Evolutionary conservation across 345 rosid genomes (phyloP).

Genomic region (Hypericum androsaemum): DNA sequence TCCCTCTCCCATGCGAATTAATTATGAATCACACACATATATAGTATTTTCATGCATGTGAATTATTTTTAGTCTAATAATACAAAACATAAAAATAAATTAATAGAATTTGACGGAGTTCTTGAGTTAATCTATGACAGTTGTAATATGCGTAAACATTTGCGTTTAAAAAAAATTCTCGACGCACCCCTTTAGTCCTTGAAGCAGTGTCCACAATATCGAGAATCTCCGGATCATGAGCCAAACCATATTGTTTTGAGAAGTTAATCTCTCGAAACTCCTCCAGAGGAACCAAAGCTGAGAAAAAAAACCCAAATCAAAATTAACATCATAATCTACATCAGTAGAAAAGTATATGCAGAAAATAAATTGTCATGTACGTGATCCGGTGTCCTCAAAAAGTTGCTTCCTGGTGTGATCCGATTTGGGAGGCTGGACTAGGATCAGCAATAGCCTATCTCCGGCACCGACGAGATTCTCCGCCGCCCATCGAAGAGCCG

Average conservation of each 20-base stretch:
- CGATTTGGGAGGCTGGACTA: constrained; percentile 38
- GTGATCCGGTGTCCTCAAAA: constrained; percentile 42
- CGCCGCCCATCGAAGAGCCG: constrained; percentile 38
- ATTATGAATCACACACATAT: no score
- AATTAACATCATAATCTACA: not conserved
- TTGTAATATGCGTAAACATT: no score
- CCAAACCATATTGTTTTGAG: constrained; percentile 40
- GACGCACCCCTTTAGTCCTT: constrained; percentile 30
- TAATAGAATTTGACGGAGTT: no score
- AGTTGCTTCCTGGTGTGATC: constrained; percentile 43
- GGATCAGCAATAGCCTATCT: constrained; percentile 26
- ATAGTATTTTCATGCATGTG: no score
- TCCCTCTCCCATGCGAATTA: no score
- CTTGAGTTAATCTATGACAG: no score
- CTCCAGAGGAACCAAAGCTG: constrained; percentile 41
- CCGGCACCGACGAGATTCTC: constrained; percentile 25
- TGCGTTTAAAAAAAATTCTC: no score
- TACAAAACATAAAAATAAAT: no score
- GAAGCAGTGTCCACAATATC: constrained; percentile 30
- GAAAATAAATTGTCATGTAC: constrained; percentile 14
- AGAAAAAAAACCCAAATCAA: not conserved
- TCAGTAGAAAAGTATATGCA: not conserved
- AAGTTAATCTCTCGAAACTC: constrained; percentile 37
- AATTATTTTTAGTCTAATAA: no score
- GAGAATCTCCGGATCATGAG: constrained; percentile 29